Conservation (phyloP, 2,329 filamentous ascomycete genomes). For the Emmonsiellopsis sp. region DNA sequence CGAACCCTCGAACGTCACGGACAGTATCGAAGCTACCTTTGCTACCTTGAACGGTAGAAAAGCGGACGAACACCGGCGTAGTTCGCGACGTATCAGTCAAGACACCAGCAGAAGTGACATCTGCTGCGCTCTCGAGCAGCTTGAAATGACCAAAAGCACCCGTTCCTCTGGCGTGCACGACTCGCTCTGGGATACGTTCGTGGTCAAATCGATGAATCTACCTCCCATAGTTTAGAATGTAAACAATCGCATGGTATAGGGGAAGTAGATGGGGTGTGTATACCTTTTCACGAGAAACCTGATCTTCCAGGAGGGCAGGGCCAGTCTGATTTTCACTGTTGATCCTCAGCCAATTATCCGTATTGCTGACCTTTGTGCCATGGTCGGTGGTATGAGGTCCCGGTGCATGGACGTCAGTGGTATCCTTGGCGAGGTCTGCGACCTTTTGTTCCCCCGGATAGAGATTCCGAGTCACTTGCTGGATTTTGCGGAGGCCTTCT, state of each 20-base stretch:
- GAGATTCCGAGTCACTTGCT: constrained; percentile 19
- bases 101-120: constrained; percentile 55
- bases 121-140: constrained; percentile 52
- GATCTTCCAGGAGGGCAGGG: constrained; percentile 62
- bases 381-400: constrained; percentile 65
- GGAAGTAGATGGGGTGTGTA: constrained; percentile 2
- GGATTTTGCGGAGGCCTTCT: constrained; percentile 22
- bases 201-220: constrained; percentile 61
- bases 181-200: constrained; percentile 59
- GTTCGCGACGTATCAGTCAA: constrained; percentile 59
- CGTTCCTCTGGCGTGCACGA: constrained; percentile 57
- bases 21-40: constrained; percentile 72
- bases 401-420: constrained; percentile 49
- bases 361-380: constrained; percentile 63
- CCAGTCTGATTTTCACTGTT: constrained; percentile 55
- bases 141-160: constrained; percentile 61
- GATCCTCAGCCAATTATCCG: constrained; percentile 69
- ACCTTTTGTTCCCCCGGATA: constrained; percentile 41
- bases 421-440: constrained; percentile 51
- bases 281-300: constrained; percentile 65
- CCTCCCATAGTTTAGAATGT: not conserved
- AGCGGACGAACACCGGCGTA: constrained; percentile 60
- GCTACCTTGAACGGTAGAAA: constrained; percentile 69
- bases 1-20: constrained; percentile 74
- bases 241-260: too few species aligned